Base-by-base conservation (phyloP, 495 filamentous ascomycete species). In the Thermochaetoides thermophila region DNA sequence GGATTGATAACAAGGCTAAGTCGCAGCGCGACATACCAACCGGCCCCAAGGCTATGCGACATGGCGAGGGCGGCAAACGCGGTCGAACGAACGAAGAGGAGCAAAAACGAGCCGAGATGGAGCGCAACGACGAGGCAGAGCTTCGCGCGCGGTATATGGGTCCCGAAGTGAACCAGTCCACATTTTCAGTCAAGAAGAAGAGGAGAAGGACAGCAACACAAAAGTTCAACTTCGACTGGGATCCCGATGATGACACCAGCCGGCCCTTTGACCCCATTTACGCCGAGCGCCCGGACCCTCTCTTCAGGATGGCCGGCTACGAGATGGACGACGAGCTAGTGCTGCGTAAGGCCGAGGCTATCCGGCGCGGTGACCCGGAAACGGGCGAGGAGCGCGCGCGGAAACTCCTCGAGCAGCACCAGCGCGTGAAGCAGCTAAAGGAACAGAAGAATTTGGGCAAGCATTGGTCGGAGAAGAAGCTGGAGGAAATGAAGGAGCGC, bases 191-290 rank as follows among this genome's bases (percentile, higher is more conserved):
- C 7, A 91, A 93, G 67, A 96, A 96, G 68, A 97, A 96, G 64
- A 71, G 87, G 30, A 78, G 78, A 54, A 69, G 91, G 40, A 93
- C 86, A 1, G 85, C 84, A 7, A 87, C 94, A 52, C 82, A 86
- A 57, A 95, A 96, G 50, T 97, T 97, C 67, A 97, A 95, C 49
- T 96, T 99, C 44, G 89, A 96, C 53, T 99, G 89, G 89, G 92
- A 93, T 43, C 67, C 73, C 2, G 85, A 95, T 45, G 89, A 99
- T 45, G 89, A 99, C 53, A 99, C 89, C 10, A 92, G 81, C 40
- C 48, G 62, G 33, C 85, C 91, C 42, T 84, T 86, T 45, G 91
- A 93, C 44, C 86, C 87, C 5, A 59, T 95, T 10, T 95, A 96
- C 53, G 68, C 81, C 27, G 63, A 75, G 17, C 68, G 78, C 26